phyloP scores from a whole-genome alignment of 192 early-diverging fungal genomes.

The Podila epigama region DNA sequence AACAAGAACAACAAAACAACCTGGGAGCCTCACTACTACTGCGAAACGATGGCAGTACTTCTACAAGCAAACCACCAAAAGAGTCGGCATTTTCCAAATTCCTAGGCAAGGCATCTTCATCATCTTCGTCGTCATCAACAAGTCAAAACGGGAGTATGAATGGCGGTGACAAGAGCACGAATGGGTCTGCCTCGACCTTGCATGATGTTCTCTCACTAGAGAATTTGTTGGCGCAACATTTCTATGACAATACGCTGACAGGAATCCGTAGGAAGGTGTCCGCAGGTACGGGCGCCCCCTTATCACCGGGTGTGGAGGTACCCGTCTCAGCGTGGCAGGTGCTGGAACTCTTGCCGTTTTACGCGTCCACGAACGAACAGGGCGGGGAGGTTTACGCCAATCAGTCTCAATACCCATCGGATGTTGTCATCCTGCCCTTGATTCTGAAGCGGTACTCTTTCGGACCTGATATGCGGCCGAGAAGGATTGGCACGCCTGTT shows the following conservation, averaged over 20 bases:
- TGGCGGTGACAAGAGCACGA: not conserved
- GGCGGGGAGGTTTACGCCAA: slow-evolving; percentile 53
- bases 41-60: too few relatives aligned
- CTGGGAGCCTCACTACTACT: too few relatives aligned
- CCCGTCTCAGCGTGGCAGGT: slow-evolving; percentile 76
- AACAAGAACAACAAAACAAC: not conserved
- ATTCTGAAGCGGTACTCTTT: slow-evolving; percentile 73
- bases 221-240: slow-evolving; percentile 61
- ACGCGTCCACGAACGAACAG: slow-evolving; percentile 71
- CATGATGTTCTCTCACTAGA: slow-evolving; percentile 57
- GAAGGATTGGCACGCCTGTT: slow-evolving; percentile 57
- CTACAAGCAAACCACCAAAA: slow-evolving; percentile 2
- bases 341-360: slow-evolving; percentile 73
- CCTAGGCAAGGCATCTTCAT: slow-evolving; percentile 10
- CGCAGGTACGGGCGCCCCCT: slow-evolving; percentile 32
- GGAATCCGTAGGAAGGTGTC: slow-evolving; percentile 57
- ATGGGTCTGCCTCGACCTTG: not conserved
- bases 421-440: slow-evolving; percentile 69
- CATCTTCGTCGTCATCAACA: slow-evolving; percentile 1
- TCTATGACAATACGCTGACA: slow-evolving; percentile 70
- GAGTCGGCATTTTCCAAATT: slow-evolving; percentile 26
- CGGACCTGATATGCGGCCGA: slow-evolving; percentile 45
- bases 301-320: slow-evolving; percentile 50
- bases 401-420: slow-evolving; percentile 61
- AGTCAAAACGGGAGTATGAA: slow-evolving; percentile 1